Base-by-base conservation (phyloP, 257 asterid genomes). In the Linderniella brevidens region DNA sequence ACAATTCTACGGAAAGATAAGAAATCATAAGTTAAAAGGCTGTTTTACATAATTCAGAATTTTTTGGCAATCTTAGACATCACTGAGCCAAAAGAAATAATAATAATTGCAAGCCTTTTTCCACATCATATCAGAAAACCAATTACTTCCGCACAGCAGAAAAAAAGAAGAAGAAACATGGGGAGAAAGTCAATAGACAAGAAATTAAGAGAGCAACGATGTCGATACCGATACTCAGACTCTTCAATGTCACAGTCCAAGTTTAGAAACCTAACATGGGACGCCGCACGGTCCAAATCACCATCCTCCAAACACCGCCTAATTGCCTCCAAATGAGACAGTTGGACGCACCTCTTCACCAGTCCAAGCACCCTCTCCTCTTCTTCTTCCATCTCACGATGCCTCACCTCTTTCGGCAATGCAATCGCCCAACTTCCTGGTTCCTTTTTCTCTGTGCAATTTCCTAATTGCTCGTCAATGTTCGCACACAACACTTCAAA, bases 401-500 rank as follows among this genome's bases (percentile, higher is more conserved):
- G 62, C 52, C 74, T 66, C 58, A 55, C 72, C 44, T 61, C 75
- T 35, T 68, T 55, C 49, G 72, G 70, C 67, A 80, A 52, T 14
- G 80, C 60, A 52, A 83, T 56, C 1, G 92, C 82, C 90, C 80
- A 65, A 6, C 63, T 74, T 29, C 75, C 80, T 0, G 76, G 60
- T 15, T 69, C 79, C 50, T 67, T 93, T 15, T 57, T 64, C 68
- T 54, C 77, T 46, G 60, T 39, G 4, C 32, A 25, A 37, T 57
- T 29, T 35, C 83, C 83, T 46, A 78, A 41, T 62, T 88, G 97
- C 52, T 70, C 74, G 63, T 67, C 74, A 11, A 88, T 80, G 53
- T 84, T 84, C 54, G 49, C 65, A 71, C 92, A 80, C 80, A 88
- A 48, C 56, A 53, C 85, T 63, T 84, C 79, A 65, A 80, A 84